Evolutionary conservation across 2,329 filamentous ascomycete species (phyloP).

Genomic region (Phyllosticta paracitricarpa): DNA sequence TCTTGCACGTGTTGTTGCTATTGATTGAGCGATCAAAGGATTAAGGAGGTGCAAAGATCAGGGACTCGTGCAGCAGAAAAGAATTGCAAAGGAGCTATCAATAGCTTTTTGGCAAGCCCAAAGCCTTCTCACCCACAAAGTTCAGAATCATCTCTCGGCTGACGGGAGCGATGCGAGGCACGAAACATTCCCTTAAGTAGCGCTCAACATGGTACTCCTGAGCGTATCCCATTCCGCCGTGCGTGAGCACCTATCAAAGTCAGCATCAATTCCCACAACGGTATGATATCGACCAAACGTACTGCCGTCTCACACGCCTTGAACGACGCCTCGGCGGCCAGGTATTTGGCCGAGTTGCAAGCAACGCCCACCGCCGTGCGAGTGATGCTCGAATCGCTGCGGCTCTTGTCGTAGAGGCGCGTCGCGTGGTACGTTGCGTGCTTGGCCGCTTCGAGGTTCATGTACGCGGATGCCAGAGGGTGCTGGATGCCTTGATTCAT

Average conservation of each 20-base stretch:
- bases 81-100: constrained; percentile 20
- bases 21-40: neutral
- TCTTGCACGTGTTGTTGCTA: too few species aligned
- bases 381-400: constrained; percentile 28
- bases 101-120: constrained; percentile 59
- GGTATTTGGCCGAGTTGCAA: constrained; percentile 47
- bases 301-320: constrained; percentile 47
- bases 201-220: constrained; percentile 54
- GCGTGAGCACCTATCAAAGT: constrained; percentile 35
- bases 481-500: constrained; percentile 52
- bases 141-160: constrained; percentile 67
- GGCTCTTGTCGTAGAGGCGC: constrained; percentile 44
- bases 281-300: neutral
- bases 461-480: constrained; percentile 48
- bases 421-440: constrained; percentile 52
- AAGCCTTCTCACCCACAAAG: constrained; percentile 57
- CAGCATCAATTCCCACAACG: neutral
- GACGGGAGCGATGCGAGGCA: constrained; percentile 50
- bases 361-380: constrained; percentile 43
- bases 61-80: neutral
- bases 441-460: constrained; percentile 53
- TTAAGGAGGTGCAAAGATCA: neutral
- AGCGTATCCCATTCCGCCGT: constrained; percentile 55
- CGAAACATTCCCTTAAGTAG: constrained; percentile 49
- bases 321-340: constrained; percentile 52